Base-by-base conservation (phyloP, 371 early-diverging fungal species). In the Basidiobolus meristosporus region DNA sequence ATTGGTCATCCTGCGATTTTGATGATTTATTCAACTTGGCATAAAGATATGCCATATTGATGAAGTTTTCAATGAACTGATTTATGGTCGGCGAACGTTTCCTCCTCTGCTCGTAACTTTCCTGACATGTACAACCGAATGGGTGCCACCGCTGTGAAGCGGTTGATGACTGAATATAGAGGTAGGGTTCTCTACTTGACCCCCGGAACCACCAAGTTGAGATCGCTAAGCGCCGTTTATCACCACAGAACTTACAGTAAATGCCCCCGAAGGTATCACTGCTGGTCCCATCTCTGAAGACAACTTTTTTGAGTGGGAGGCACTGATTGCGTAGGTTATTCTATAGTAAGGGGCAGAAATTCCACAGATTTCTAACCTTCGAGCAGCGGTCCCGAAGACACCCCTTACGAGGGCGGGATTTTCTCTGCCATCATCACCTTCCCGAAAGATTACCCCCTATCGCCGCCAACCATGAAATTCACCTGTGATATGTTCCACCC, bases 291-390 rank as follows among this genome's bases (percentile, higher is more conserved):
- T 84, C 40, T 57, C 68, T 26, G 97, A 97, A 57, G 76, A 82
- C 48, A 82, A 91, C 70, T 86, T 88, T 57, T 92, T 91, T 50
- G 79, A 73, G 44, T 97, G 98, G 98, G 95, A 95, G 51, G 95
- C 93, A 0, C 63, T 91, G 26, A 87, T 93, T 44, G 72, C 77
- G 82, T 91, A 72, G 41, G 71, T 58, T n/a, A 31, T 39, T 16
- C 7, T 11, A 4, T 19, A 7, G 37, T 36, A 6, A 31, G n/a
- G n/a, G n/a, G n/a, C n/a, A n/a, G n/a, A n/a, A n/a, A n/a, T n/a
- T n/a, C n/a, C n/a, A n/a, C n/a, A n/a, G n/a, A n/a, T n/a, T n/a
- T n/a, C n/a, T n/a, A n/a, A n/a, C n/a, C n/a, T n/a, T n/a, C n/a
- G n/a, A n/a, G n/a, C n/a, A n/a, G n/a, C n/a, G n/a, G n/a, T 17